Evolutionary conservation across 2,329 filamentous ascomycete species (phyloP), one percentile per base, ranked within the genome.

Genomic region (Didymella pomorum): DNA sequence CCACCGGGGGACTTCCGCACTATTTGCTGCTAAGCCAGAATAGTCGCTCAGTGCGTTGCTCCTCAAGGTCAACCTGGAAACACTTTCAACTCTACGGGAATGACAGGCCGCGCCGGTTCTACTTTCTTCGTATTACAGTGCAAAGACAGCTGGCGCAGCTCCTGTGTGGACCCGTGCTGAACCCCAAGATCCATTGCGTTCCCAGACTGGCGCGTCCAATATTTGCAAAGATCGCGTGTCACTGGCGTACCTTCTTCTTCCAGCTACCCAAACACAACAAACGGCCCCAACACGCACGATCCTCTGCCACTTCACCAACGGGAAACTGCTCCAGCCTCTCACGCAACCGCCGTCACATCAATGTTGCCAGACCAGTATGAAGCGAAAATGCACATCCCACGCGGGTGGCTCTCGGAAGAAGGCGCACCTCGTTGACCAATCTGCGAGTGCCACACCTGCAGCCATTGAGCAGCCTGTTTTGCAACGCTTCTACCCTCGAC

Each of bases 401-500:
- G 64, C 53, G 60, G 52, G 52, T 48, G 62, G 60, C 61, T 48
- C 61, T 44, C 60, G 58, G 42, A 75, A 75, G 67, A 71, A 61
- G 61, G 44, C 62, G 58, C 58, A 58, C 52, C 49, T 60, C 25
- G 52, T 57, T 50, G 58, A 64, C 73, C 71, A 74, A 74, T 76
- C 73, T 70, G 52, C 68, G 60, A 49, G 42, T 67, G 71, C 71
- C 74, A 69, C 68, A 65, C 58, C 65, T 63, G n/a, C 64, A 47
- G 42, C 56, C 58, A 69, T 79, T 52, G 76, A 78, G 56, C 88
- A 92, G 71, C 85, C 86, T 52, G 83, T 95, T 31, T 81, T 96
- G 56, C 82, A 82, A 44, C 83, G 84, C 61, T 90, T 89, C 77
- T 96, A 93, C 76, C 78, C 83, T 8, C 77, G 82, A 45, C 83